phyloP scores from a whole-genome alignment of 306 rosid species.

The Prinsepia uniflora region DNA sequence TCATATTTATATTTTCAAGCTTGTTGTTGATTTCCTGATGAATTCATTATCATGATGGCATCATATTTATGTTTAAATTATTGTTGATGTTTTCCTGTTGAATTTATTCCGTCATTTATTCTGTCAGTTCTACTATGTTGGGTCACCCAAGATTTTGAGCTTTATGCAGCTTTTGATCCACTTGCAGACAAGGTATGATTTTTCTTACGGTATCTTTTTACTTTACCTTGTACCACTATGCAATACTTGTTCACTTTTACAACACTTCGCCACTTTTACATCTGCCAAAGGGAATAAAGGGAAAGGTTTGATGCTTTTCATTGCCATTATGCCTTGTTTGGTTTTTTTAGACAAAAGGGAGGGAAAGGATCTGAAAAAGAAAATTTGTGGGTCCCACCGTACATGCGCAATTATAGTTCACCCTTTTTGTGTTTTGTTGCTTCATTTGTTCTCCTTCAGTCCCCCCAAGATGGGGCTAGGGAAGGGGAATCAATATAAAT shows the following conservation, averaged over 20 bases:
- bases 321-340: not conserved
- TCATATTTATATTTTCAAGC: conserved; percentile 19
- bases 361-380: not conserved
- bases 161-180: conserved; percentile 97
- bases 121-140: conserved; percentile 87
- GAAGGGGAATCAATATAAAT: not conserved
- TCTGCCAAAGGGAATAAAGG: conserved; percentile 6
- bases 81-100: conserved; percentile 16
- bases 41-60: conserved; percentile 14
- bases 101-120: conserved; percentile 19
- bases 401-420: too few species aligned
- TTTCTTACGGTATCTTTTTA: not conserved
- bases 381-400: not conserved
- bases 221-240: not conserved
- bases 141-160: conserved; percentile 94
- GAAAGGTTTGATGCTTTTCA: not conserved
- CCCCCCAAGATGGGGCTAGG: not conserved
- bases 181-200: conserved; percentile 81
- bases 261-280: not conserved
- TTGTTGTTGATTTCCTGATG: conserved; percentile 16
- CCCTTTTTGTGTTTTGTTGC: not conserved
- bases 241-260: conserved; percentile 2
- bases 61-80: conserved; percentile 16
- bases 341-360: conserved; percentile 11
- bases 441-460: not conserved